Conservation (phyloP, 2,329 filamentous ascomycete genomes). For the Calonectria pteridis region DNA sequence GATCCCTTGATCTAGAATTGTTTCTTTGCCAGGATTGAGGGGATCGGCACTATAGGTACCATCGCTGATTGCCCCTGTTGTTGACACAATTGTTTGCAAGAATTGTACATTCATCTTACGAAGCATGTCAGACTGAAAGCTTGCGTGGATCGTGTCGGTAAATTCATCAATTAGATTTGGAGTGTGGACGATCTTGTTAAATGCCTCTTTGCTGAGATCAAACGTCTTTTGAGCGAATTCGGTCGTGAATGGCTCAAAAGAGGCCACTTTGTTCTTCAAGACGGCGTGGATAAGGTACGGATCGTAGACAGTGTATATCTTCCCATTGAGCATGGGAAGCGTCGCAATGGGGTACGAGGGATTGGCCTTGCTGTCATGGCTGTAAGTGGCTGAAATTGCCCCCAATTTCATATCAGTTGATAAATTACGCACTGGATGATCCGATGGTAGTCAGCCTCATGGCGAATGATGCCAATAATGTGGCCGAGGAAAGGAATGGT, state of each 20-base stretch:
- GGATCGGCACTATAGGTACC: slow-evolving; percentile 2
- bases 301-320: slow-evolving; percentile 59
- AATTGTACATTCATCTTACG: slow-evolving; percentile 43
- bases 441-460: slow-evolving; percentile 52
- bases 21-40: slow-evolving; percentile 30
- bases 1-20: slow-evolving; percentile 29
- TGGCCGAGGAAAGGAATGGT: slow-evolving; percentile 60
- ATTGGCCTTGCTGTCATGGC: slow-evolving; percentile 38
- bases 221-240: slow-evolving; percentile 55
- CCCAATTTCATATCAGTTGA: too few species aligned
- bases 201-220: slow-evolving; percentile 48
- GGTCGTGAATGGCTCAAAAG: slow-evolving; percentile 56
- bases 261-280: slow-evolving; percentile 55
- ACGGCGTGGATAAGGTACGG: slow-evolving; percentile 54
- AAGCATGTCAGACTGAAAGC: slow-evolving; percentile 51
- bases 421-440: slow-evolving; percentile 51
- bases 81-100: slow-evolving; percentile 28
- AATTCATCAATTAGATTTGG: slow-evolving; percentile 41
- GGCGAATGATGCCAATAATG: slow-evolving; percentile 55
- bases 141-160: slow-evolving; percentile 48
- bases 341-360: slow-evolving; percentile 53
- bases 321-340: slow-evolving; percentile 57
- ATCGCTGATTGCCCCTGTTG: slow-evolving; percentile 28
- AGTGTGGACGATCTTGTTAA: slow-evolving; percentile 36
- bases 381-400: not conserved